Base-by-base conservation (phyloP, 1,284 basidiomycete genomes). In the Boletus holoroseus region DNA sequence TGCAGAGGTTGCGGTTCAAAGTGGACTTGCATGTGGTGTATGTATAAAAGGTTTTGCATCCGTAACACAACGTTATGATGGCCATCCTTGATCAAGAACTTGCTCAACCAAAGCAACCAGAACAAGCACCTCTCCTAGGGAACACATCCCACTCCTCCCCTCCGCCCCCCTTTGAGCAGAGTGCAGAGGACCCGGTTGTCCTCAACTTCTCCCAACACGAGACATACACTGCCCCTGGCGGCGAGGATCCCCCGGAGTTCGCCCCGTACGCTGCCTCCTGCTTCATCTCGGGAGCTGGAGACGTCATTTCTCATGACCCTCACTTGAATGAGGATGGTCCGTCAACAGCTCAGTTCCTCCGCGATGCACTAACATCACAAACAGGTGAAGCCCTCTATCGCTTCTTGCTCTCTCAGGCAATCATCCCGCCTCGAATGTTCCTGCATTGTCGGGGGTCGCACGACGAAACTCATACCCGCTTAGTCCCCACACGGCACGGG, bases 311-410 rank as follows among this genome's bases (percentile, higher is more conserved):
- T 18, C 86, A 88, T 66, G 85, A 88, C 60, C 70, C 67, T 12
- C 85, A 88, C 63, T 67, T 88, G 49, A 88, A 88, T 57, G 70
- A 78, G 44, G 86, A 93, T 56, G 85, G 84, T 69, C 28, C 18
- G 60, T 56, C 44, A 31, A 36, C n/a, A 38, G 13, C 4, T 41
- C 35, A 28, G 12, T 48, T 18, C 34, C 24, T 39, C 13, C 4
- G 3, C 35, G 2, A 32, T 41, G 26, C 43, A 47, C 54, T 56
- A 44, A 50, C 39, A n/a, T 42, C 5, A 7, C 51, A 24, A 20
- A 5, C 53, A 85, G 82, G 83, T 44, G 85, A 88, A 65, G 85
- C 85, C 0, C 71, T 88, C 7, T 86, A 85, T 62, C 79, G 84
- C 40, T 88, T 88, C 66, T 68, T 88, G 6, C 73, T 88, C 13